phyloP scores from a whole-genome alignment of 106 monocot genomes.

The Acorus calamus region DNA sequence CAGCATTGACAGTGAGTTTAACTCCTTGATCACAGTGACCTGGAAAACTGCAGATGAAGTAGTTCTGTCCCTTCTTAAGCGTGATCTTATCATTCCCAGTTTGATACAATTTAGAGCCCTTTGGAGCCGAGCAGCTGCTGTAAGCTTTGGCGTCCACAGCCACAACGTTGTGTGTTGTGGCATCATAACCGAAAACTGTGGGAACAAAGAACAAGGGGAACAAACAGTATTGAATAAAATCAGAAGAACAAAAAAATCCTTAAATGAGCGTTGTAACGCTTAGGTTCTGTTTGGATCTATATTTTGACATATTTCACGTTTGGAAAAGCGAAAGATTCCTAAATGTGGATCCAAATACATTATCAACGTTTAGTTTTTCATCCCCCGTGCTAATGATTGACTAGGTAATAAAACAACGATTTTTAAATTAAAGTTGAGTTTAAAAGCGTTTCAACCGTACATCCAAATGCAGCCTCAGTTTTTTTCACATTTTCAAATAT shows the following conservation, averaged over 20 bases:
- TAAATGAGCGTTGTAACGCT: background rate
- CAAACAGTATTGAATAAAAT: background rate
- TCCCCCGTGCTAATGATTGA: no score
- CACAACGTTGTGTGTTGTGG: constrained; percentile 32
- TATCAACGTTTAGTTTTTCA: no score
- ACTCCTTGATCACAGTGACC: constrained; percentile 34
- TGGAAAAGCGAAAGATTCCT: no score
- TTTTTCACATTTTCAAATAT: no score
- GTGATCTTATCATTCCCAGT: constrained; percentile 33
- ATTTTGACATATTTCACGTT: no score
- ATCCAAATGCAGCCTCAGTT: no score
- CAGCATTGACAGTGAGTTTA: constrained; percentile 27
- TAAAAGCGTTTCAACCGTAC: no score
- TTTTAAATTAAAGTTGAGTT: no score
- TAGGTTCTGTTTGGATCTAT: no score
- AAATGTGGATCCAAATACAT: no score
- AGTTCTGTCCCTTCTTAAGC: constrained; percentile 26
- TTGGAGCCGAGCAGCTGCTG: constrained; percentile 23
- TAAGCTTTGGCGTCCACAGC: constrained; percentile 22
- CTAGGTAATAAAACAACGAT: no score
- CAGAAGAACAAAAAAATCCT: background rate
- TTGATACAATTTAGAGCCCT: constrained; percentile 4
- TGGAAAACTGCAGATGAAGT: constrained; percentile 43
- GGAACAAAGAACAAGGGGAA: background rate
- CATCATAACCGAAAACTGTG: constrained; percentile 38